These are phyloP conservation scores for Vitis cinerea DNA, from an alignment of 164 flowering plant genomes.

Conservation along the genomic window DNA sequence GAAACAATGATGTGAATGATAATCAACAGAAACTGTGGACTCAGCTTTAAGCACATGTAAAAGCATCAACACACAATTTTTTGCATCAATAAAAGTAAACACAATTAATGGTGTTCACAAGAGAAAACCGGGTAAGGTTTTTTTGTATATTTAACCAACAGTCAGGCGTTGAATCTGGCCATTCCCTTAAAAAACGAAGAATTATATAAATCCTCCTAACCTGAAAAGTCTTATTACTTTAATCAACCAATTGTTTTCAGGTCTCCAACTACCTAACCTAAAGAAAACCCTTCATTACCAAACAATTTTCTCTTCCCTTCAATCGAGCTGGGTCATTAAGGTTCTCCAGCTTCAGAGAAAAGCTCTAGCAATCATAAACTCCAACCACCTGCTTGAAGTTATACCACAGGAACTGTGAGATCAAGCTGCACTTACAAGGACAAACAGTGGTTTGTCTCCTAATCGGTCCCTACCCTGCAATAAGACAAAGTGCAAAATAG, in stretches of 20 bases:
- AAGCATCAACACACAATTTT: not conserved
- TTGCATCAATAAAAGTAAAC: not conserved
- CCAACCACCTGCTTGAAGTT: not conserved
- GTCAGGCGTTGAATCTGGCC: not conserved
- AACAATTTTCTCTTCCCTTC: not conserved
- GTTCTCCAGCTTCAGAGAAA: slow-evolving; percentile 1
- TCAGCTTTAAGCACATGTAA: not conserved
- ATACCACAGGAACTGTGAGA: not conserved
- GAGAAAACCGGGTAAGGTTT: not conserved
- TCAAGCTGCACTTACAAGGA: slow-evolving; percentile 52
- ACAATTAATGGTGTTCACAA: not conserved
- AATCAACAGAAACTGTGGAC: not conserved
- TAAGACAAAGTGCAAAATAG: slow-evolving; percentile 2
- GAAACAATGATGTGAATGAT: not conserved
- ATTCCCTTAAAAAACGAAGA: not conserved
- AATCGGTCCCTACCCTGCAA: slow-evolving; percentile 70
- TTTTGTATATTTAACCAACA: not conserved
- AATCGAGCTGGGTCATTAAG: not conserved
- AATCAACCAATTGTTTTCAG: not conserved
- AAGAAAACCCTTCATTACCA: not conserved
- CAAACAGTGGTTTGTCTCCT: slow-evolving; percentile 68
- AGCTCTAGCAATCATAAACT: not conserved
- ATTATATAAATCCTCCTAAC: not conserved
- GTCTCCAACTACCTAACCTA: not conserved
- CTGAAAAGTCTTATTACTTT: not conserved